Percentiles rank a stretch among this genome's conserved stretches.
Conservation (phyloP, 2,329 filamentous ascomycete genomes). For the Elsinoe necatrix region DNA sequence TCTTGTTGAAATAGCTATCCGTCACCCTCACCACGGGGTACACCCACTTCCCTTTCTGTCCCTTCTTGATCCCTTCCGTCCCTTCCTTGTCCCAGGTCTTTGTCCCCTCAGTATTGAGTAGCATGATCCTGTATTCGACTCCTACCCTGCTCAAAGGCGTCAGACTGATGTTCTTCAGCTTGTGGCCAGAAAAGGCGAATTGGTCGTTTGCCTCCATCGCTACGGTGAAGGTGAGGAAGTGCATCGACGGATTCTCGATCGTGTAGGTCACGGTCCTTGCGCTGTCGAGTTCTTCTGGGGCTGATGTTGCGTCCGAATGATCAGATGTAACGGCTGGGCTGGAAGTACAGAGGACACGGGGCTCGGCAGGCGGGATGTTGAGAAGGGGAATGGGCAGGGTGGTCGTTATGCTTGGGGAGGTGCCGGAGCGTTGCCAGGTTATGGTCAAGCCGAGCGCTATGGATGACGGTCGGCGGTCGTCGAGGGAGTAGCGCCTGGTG, state of each 20-base stretch:
- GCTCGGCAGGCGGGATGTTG: conserved; percentile 72
- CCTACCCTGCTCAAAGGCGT: conserved; percentile 70
- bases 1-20: conserved; percentile 91
- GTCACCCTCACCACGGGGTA: conserved; percentile 66
- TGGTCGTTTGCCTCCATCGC: conserved; percentile 86
- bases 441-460: conserved; percentile 69
- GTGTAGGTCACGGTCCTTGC: conserved; percentile 45
- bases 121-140: conserved; percentile 66
- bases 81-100: conserved; percentile 16
- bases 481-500: conserved; percentile 67
- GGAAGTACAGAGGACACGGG: conserved; percentile 61
- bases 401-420: conserved; percentile 44
- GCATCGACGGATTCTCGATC: conserved; percentile 87
- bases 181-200: conserved; percentile 87
- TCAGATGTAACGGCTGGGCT: conserved; percentile 21
- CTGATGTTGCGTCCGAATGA: not conserved
- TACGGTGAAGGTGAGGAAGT: conserved; percentile 88
- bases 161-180: conserved; percentile 69
- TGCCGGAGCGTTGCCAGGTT: conserved; percentile 58
- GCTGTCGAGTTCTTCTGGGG: not conserved
- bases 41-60: conserved; percentile 53
- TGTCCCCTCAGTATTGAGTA: conserved; percentile 36
- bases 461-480: conserved; percentile 68
- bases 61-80: conserved; percentile 23
- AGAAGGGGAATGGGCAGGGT: conserved; percentile 71